Evolutionary conservation across 2,329 filamentous ascomycete genomes (phyloP).

Genomic region (Talaromyces sp.): DNA sequence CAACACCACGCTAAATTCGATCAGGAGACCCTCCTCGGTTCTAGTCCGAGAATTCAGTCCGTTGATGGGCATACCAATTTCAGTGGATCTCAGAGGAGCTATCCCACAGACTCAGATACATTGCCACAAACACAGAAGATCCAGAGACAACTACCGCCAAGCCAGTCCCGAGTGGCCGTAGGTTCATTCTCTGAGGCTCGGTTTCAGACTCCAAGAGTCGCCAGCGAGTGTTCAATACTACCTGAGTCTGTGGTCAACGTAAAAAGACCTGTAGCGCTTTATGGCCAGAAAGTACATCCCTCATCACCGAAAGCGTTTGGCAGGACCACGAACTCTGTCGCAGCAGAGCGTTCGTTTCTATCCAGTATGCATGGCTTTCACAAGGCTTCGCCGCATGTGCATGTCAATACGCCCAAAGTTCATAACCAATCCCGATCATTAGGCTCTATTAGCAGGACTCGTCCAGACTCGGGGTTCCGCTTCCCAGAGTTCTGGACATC

Average conservation of each 20-base stretch:
- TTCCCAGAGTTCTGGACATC: conserved; percentile 9
- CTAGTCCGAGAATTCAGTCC: background rate
- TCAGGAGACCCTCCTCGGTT: background rate
- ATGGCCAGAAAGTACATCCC: background rate
- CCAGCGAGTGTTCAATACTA: background rate
- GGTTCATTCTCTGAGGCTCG: background rate
- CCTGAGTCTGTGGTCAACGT: background rate
- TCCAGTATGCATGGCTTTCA: background rate
- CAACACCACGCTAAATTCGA: background rate
- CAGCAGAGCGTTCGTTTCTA: background rate
- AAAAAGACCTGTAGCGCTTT: background rate
- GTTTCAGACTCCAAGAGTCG: background rate
- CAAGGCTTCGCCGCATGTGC: background rate
- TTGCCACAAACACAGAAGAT: conserved; percentile 15
- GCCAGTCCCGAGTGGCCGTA: background rate
- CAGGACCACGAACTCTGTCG: background rate
- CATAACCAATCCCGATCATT: background rate
- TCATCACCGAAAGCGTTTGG: background rate
- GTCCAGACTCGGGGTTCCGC: background rate
- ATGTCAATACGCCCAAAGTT: background rate
- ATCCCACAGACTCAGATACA: conserved; percentile 8
- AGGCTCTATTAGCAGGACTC: background rate
- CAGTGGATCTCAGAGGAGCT: background rate
- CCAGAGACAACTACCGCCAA: conserved; percentile 2
- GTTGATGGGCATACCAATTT: background rate